phyloP scores from a whole-genome alignment of 306 rosid genomes.

The Hippophae rhamnoides region DNA sequence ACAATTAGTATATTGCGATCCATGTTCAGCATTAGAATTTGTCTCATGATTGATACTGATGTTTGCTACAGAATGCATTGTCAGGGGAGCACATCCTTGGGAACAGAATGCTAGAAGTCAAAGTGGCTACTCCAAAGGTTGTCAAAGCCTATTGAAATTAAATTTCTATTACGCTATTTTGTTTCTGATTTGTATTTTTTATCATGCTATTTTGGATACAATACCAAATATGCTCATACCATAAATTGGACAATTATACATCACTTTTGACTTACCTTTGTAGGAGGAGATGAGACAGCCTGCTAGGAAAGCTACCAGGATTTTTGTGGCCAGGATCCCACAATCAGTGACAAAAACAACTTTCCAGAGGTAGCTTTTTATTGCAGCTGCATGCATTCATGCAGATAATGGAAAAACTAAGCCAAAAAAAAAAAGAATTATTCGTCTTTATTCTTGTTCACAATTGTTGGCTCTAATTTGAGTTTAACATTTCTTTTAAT shows the following conservation, averaged over 20 bases:
- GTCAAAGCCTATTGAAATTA: neutral
- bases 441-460: neutral
- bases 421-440: neutral
- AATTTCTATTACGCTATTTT: neutral
- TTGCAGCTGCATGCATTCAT: constrained; percentile 17
- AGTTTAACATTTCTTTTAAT: constrained; percentile 1
- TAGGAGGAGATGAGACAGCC: constrained; percentile 99
- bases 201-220: no score
- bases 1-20: neutral
- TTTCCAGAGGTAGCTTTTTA: constrained; percentile 58
- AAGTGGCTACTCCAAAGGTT: constrained; percentile 99
- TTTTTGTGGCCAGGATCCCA: constrained; percentile 90
- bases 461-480: neutral
- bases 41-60: constrained; percentile 8
- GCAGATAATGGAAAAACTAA: neutral
- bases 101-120: constrained; percentile 85
- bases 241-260: constrained; percentile 3
- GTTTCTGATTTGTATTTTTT: neutral
- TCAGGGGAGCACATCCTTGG: constrained; percentile 84
- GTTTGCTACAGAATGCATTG: constrained; percentile 47
- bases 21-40: neutral
- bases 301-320: constrained; percentile 73
- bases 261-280: constrained; percentile 9
- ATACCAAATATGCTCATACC: neutral
- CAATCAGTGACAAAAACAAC: constrained; percentile 76